Percentiles rank a stretch among this genome's conserved stretches.
Conservation (phyloP, 2,329 filamentous ascomycete species). For the Capronia epimyces region DNA sequence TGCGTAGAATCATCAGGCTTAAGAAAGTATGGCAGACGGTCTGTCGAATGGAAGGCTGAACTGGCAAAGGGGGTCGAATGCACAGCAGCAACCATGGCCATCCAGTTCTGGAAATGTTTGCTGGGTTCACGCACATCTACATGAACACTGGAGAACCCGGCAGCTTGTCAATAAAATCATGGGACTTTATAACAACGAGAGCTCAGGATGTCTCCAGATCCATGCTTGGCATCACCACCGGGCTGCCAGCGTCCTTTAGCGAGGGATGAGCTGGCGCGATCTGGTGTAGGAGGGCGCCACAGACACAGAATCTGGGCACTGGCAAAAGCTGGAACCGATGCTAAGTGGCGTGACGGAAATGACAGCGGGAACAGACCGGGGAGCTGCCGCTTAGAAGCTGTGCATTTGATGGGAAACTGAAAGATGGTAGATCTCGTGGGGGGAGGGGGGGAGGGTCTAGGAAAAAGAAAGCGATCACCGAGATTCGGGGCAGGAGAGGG, state of each 20-base stretch:
- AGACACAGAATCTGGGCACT: constrained; percentile 4
- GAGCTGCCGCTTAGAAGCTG: background rate
- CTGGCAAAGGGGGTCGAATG: constrained; percentile 3
- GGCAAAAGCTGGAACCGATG: background rate
- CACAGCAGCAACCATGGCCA: constrained; percentile 14
- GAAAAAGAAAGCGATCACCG: constrained; percentile 15
- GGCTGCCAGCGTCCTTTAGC: background rate
- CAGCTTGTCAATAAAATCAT: background rate
- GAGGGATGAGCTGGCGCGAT: constrained; percentile 10
- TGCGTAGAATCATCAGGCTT: constrained; percentile 7
- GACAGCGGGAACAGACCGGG: background rate
- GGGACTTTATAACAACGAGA: background rate
- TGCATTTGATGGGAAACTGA: background rate
- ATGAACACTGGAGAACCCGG: background rate
- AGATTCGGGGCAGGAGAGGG: constrained; percentile 14
- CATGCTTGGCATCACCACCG: constrained; percentile 7
- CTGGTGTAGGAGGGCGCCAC: constrained; percentile 11
- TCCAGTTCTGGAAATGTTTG: background rate
- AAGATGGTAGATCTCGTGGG: background rate
- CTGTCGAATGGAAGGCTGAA: constrained; percentile 2
- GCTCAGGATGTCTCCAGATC: background rate
- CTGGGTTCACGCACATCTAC: background rate
- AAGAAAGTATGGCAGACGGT: constrained; percentile 5
- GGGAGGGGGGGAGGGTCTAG: background rate
- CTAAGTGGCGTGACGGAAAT: constrained; percentile 5